A percentile compares a stretch with the other conserved stretches of the same genome.
These are phyloP conservation scores for Pascua sp. DNA, from an alignment of 1,284 basidiomycete genomes.

Conservation along the genomic window DNA sequence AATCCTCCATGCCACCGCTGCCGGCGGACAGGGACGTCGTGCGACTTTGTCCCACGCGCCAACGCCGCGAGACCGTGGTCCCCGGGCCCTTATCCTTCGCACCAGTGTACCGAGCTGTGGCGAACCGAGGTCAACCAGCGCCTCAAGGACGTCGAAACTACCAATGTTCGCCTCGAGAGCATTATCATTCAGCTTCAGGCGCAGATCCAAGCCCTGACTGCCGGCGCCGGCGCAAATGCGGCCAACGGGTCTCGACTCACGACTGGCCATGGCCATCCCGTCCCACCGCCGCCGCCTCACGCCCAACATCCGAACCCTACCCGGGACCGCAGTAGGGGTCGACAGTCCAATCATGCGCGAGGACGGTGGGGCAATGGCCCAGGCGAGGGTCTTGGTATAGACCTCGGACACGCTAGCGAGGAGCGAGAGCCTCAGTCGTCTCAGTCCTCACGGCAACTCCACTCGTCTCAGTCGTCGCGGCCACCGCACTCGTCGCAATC, in stretches of 20 bases:
- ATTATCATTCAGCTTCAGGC: conserved; percentile 5
- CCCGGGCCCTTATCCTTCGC: conserved; percentile 17
- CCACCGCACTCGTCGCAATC: too few relatives aligned
- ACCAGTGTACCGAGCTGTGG: conserved; percentile 24
- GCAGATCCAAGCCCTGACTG: neutral
- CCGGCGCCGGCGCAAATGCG: neutral
- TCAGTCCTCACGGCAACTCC: too few relatives aligned
- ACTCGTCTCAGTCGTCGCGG: too few relatives aligned
- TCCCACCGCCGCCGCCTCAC: too few relatives aligned
- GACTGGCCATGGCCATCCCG: too few relatives aligned
- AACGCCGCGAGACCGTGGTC: conserved; percentile 20
- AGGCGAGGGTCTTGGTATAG: too few relatives aligned
- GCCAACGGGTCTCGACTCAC: neutral
- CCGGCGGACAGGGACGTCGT: conserved; percentile 16
- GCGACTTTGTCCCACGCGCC: conserved; percentile 22
- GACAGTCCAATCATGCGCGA: too few relatives aligned
- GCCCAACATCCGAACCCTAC: too few relatives aligned
- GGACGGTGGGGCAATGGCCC: too few relatives aligned
- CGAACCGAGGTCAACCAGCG: conserved; percentile 18
- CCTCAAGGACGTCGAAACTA: conserved; percentile 16
- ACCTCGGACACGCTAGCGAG: too few relatives aligned
- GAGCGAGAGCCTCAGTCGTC: too few relatives aligned
- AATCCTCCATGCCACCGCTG: conserved; percentile 17
- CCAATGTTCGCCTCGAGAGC: conserved; percentile 12
- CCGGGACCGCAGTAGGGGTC: too few relatives aligned